Percentiles rank a stretch among this genome's conserved stretches.
Conservation (phyloP, 257 asterid genomes). For the Capsicum pubescens region DNA sequence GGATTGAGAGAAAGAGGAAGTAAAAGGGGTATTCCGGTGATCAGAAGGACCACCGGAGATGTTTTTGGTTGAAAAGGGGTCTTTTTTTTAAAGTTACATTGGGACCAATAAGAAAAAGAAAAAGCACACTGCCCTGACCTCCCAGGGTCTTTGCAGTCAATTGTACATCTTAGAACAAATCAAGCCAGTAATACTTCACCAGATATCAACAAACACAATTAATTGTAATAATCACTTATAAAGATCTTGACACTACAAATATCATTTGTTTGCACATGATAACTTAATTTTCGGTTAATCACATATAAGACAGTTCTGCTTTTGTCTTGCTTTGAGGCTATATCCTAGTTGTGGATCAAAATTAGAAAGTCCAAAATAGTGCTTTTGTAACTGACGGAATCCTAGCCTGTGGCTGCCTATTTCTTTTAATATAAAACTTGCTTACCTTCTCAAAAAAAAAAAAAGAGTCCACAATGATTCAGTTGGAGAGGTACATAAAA, state of each 20-base stretch:
- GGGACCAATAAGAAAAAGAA: neutral
- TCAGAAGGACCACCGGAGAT: no score
- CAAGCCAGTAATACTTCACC: neutral
- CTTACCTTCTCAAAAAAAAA: neutral
- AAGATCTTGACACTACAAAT: neutral
- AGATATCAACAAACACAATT: constrained; percentile 3
- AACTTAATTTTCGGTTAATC: neutral
- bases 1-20: no score
- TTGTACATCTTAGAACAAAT: neutral
- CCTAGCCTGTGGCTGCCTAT: neutral
- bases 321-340: constrained; percentile 5
- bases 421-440: neutral
- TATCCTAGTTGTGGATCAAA: neutral
- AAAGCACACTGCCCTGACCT: neutral
- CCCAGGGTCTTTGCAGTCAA: neutral
- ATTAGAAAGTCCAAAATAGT: neutral
- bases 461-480: neutral
- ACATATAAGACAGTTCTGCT: neutral
- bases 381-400: neutral
- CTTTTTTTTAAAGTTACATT: no score
- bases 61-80: no score
- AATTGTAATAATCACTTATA: neutral
- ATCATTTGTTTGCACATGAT: neutral
- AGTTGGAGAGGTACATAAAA: neutral
- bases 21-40: no score